phyloP scores from a whole-genome alignment of 306 rosid species.

The Prunus mira region DNA sequence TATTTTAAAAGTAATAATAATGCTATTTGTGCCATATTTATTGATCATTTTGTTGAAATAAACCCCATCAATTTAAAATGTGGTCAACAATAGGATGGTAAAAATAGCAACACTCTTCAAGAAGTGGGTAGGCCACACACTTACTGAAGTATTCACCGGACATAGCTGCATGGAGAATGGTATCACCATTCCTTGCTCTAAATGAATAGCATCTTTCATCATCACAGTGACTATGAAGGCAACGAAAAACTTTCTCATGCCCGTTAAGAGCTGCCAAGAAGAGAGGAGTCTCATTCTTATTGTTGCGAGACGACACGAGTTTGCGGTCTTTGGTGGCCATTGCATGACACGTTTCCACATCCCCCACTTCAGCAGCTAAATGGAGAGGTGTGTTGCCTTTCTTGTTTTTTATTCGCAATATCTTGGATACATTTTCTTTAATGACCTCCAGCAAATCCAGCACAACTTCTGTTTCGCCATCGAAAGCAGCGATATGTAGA shows the following conservation, averaged over 20 bases:
- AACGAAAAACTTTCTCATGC: too few relatives aligned
- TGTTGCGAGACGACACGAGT: background rate
- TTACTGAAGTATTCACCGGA: background rate
- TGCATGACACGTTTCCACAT: conserved; percentile 25
- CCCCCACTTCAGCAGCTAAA: conserved; percentile 46
- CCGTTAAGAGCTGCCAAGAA: conserved; percentile 34
- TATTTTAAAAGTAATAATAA: too few relatives aligned
- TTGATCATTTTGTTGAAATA: too few relatives aligned
- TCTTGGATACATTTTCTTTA: background rate
- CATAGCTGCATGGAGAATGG: background rate
- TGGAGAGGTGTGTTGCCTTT: conserved; percentile 46
- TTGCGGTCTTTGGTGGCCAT: background rate
- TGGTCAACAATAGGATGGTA: too few relatives aligned
- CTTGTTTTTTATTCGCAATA: conserved; percentile 22
- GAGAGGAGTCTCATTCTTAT: conserved; percentile 36
- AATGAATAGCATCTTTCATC: background rate
- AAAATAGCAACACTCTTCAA: too few relatives aligned
- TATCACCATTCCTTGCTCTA: background rate
- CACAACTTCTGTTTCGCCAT: conserved; percentile 1
- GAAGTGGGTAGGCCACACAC: background rate
- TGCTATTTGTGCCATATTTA: too few relatives aligned
- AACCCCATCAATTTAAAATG: too few relatives aligned
- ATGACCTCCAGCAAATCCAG: conserved; percentile 23
- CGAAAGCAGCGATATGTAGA: conserved; percentile 25
- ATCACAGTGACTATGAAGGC: background rate